These are phyloP conservation scores for Claviceps sp. DNA, from an alignment of 2,329 filamentous ascomycete species.

Conservation along the genomic window DNA sequence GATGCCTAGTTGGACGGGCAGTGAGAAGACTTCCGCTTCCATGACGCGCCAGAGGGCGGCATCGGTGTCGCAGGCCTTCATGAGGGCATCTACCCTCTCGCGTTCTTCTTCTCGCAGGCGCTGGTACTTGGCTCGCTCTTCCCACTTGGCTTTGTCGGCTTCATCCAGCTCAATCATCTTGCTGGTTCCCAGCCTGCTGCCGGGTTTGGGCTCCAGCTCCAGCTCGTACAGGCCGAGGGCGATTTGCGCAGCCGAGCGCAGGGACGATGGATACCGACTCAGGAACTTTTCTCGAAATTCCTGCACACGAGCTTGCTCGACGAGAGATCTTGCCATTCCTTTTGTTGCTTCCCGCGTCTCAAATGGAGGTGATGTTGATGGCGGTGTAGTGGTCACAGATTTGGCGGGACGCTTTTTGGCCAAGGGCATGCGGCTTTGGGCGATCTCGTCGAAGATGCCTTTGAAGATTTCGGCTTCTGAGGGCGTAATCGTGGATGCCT, in stretches of 20 bases:
- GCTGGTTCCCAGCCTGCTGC: slow-evolving; percentile 10
- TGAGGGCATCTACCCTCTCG: slow-evolving; percentile 35
- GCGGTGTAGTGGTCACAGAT: background rate
- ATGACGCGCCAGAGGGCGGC: slow-evolving; percentile 53
- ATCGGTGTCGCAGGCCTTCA: slow-evolving; percentile 46
- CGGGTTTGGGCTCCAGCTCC: slow-evolving; percentile 17
- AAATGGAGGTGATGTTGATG: background rate
- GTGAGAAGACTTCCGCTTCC: slow-evolving; percentile 51
- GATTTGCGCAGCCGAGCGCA: slow-evolving; percentile 26
- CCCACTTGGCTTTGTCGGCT: slow-evolving; percentile 18
- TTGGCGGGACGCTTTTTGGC: slow-evolving; percentile 12
- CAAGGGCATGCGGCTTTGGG: slow-evolving; percentile 20
- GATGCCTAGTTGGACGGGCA: slow-evolving; percentile 44
- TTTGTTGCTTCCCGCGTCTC: background rate
- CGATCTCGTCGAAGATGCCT: slow-evolving; percentile 38
- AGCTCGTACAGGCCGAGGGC: slow-evolving; percentile 26
- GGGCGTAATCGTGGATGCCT: slow-evolving; percentile 41
- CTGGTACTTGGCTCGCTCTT: slow-evolving; percentile 23
- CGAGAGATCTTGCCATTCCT: slow-evolving; percentile 15
- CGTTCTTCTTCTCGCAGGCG: slow-evolving; percentile 31
- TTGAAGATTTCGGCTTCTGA: slow-evolving; percentile 44
- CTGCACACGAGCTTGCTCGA: slow-evolving; percentile 19
- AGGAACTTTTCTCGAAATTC: slow-evolving; percentile 23
- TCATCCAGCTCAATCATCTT: slow-evolving; percentile 18
- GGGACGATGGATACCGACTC: slow-evolving; percentile 23